Evolutionary conservation across 225 moss, liverwort and hornwort genomes (phyloP), one percentile per base, ranked within the genome.

Genomic region (Pseudoscleropodium purum): DNA sequence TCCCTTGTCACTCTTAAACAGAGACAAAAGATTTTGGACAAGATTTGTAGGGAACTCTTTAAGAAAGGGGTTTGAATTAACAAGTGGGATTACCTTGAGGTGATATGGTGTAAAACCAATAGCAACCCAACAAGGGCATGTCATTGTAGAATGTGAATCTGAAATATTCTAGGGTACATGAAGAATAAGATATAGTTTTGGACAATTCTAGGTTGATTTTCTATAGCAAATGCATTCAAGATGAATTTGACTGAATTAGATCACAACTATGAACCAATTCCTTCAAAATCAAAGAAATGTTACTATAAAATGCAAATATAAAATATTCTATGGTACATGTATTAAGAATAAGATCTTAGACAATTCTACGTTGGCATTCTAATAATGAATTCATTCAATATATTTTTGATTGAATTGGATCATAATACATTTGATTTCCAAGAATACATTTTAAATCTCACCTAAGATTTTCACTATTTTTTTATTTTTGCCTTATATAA

Each of bases 1-100:
- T 1, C 7, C 12, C 7, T 75, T 31, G 10, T 75, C 13, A 49
- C 18, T 75, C 2, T 49, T 47, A 2, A 6, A 47, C 18, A 12
- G 3, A 33, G 12, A 11, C 0, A 31, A 0, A 6, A 23, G 14
- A 52, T 23, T 52, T 2, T 23, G 15, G 1, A 26, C 13, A 78
- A 54, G 24, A 54, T 78, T 6, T 36, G 2, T 10, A 37, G 3
- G 8, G 3, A 8, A 0, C 5, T 77, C 23, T 36, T 77, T 36
- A 9, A 24, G 6, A 36, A 77, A 54, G 25, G 1, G 5, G 2
- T 24, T 0, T 0, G 2, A 78, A 78, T 78, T 15, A 54, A 15
- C 9, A 78, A 6, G 13, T 25, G 24, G 9, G 54, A 0, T 77
- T 36, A 15, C 2, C 2, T 37, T 24, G 9, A 37, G 15, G 15